A percentile compares a stretch with the other conserved stretches of the same genome.
Evolutionary conservation across 805 yeast genomes (phyloP).

Genomic region (Lipomyces japonicus): DNA sequence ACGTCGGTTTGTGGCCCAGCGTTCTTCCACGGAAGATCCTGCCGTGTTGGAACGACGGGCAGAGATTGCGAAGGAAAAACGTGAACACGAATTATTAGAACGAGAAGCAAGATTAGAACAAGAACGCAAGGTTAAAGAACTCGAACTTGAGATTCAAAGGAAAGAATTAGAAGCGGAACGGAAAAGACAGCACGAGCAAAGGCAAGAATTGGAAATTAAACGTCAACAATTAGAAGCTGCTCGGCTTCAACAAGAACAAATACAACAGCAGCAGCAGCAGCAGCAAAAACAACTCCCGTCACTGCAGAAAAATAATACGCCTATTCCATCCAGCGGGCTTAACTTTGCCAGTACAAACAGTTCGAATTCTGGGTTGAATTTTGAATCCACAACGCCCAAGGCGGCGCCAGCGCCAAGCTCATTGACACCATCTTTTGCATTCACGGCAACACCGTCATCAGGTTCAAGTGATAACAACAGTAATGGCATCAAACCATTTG

Average conservation of each 20-base stretch:
- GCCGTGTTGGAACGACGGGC: slow-evolving; percentile 20
- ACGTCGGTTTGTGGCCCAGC: slow-evolving; percentile 8
- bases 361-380: too few species aligned
- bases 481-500: not conserved
- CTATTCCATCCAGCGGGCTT: not conserved
- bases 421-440: not conserved
- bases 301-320: not conserved
- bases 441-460: not conserved
- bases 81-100: slow-evolving; percentile 10
- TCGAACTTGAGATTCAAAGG: slow-evolving; percentile 13
- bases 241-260: slow-evolving; percentile 1
- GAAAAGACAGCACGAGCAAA: slow-evolving; percentile 8
- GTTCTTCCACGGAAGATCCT: slow-evolving; percentile 14
- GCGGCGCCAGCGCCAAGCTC: not conserved
- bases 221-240: slow-evolving; percentile 5
- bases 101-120: slow-evolving; percentile 15
- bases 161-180: slow-evolving; percentile 17
- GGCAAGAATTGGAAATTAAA: slow-evolving; percentile 7
- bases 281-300: not conserved
- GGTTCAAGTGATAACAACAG: not conserved
- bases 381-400: not conserved
- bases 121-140: slow-evolving; percentile 7
- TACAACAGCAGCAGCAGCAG: not conserved
- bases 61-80: slow-evolving; percentile 13
- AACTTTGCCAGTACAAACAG: not conserved